These are phyloP conservation scores for Pyrus hybrid DNA, from an alignment of 331 rosid species.

Conservation along the genomic window DNA sequence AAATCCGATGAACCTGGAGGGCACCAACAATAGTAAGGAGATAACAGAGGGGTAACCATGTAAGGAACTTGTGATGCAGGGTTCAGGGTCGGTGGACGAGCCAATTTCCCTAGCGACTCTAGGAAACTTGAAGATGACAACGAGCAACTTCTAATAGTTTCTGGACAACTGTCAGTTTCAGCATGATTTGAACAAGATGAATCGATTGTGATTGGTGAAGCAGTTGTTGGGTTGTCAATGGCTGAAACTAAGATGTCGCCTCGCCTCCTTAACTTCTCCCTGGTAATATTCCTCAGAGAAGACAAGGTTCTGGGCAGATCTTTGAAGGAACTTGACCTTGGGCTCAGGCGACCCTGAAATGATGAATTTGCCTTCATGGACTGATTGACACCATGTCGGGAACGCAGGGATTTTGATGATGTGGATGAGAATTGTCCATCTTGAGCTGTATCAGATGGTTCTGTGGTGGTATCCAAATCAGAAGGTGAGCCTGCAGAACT, in stretches of 20 bases:
- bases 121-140: slow-evolving; percentile 45
- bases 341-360: slow-evolving; percentile 80
- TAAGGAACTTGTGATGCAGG: slow-evolving; percentile 38
- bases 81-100: slow-evolving; percentile 33
- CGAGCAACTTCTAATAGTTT: slow-evolving; percentile 14
- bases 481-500: slow-evolving; percentile 19
- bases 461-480: slow-evolving; percentile 18
- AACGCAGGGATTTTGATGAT: slow-evolving; percentile 56
- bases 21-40: slow-evolving; percentile 95
- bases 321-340: slow-evolving; percentile 83
- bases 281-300: slow-evolving; percentile 53
- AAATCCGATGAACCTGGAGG: slow-evolving; percentile 53
- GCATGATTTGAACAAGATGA: slow-evolving; percentile 20
- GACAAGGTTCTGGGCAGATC: slow-evolving; percentile 61
- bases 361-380: slow-evolving; percentile 50
- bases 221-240: slow-evolving; percentile 34
- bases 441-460: slow-evolving; percentile 27
- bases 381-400: slow-evolving; percentile 52
- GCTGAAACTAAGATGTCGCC: slow-evolving; percentile 39
- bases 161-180: slow-evolving; percentile 37
- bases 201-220: slow-evolving; percentile 24
- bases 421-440: slow-evolving; percentile 29
- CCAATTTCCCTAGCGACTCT: slow-evolving; percentile 49
- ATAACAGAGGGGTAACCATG: slow-evolving; percentile 51
- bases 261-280: slow-evolving; percentile 68